Evolutionary conservation across 352 stramenopile genomes (phyloP), one percentile per base, ranked within the genome.

Genomic region (Blastocystis sp.): DNA sequence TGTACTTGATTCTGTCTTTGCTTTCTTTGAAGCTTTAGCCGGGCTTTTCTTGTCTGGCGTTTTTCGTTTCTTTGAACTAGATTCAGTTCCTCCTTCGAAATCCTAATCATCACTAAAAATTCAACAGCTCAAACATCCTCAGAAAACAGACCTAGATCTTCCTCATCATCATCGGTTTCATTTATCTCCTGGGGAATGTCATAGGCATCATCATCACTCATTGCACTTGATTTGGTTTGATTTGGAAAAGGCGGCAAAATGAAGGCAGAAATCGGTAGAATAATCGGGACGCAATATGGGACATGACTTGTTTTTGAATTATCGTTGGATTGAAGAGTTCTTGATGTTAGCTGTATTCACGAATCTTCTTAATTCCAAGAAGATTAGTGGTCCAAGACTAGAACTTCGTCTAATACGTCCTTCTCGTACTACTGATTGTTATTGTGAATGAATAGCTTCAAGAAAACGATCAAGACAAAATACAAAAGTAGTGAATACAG

Each of bases 11-110:
- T 19, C 19, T 19, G 37, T 42, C 19, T 83, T 83, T 29, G 46
- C 16, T 46, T 83, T 83, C 71, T 83, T 83, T 43, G 71, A n/a
- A 29, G 71, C 46, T 66, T 83, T 83, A 6, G 46, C 16, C 46
- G 24, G 42, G 21, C 52, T 43, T 21, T 29, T 29, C 21, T 65
- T 83, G 16, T 66, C 27, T 4, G 46, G 49, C 39, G 46, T 46
- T 7, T 11, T 39, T 0, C 71, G 71, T 56, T 83, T 83, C 16
- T 63, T 65, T 16, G 46, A 66, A 19, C 29, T 19, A 21, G 56
- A 27, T 49, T 49, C 32, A 4, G 21, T 11, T 43, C 11, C 54
- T 27, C 14, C 37, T 19, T 46, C 27, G 16, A 83, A 83, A 27
- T 83, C 71, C 32, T 83, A 52, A 43, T 83, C 46, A 43, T 51